A percentile compares a stretch with the other conserved stretches of the same genome.
Evolutionary conservation across 2,329 filamentous ascomycete species (phyloP).

Genomic region (Ascochyta koolunga): DNA sequence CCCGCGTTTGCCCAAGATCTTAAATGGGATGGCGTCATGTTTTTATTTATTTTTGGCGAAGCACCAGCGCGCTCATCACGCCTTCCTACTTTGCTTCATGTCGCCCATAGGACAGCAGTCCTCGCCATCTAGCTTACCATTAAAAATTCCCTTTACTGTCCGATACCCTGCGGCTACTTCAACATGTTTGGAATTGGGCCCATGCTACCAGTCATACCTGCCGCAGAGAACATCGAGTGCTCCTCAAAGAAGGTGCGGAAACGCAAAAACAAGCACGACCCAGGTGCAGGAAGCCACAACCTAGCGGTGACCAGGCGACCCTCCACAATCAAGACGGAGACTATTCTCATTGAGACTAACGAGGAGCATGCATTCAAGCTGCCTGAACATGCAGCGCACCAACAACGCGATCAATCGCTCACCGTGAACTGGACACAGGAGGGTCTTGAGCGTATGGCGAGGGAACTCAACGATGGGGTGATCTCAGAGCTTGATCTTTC

Average conservation of each 20-base stretch:
- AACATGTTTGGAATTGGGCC: conserved; percentile 11
- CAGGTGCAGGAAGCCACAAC: neutral
- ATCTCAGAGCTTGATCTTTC: conserved; percentile 34
- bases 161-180: too few relatives aligned
- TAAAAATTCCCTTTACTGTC: too few relatives aligned
- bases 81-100: neutral
- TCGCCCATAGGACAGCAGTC: neutral
- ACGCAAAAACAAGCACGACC: neutral
- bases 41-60: neutral
- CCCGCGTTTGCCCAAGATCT: neutral
- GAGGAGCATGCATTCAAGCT: neutral
- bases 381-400: neutral
- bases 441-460: conserved; percentile 18
- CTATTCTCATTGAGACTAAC: neutral
- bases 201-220: conserved; percentile 5
- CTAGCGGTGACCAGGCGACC: neutral
- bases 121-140: neutral
- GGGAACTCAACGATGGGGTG: conserved; percentile 30
- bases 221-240: neutral
- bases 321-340: neutral
- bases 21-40: neutral
- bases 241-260: neutral
- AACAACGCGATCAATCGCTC: conserved; percentile 8
- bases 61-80: neutral
- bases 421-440: conserved; percentile 9